Conservation (phyloP, 768 basidiomycete species). For the Asterophora parasitica region DNA sequence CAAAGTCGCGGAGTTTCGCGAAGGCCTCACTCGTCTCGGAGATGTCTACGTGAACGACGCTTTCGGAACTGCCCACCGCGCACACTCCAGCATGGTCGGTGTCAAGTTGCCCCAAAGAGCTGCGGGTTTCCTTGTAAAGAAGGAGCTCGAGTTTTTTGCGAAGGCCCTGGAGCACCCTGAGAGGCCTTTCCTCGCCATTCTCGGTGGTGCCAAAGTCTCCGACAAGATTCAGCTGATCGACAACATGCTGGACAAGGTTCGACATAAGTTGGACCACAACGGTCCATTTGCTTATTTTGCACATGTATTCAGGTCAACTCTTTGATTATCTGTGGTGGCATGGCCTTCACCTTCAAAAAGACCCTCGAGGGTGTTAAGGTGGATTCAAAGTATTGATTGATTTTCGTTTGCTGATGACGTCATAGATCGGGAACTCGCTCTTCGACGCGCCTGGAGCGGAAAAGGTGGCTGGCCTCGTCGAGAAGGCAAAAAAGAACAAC, state of each 20-base stretch:
- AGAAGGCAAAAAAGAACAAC: conserved; percentile 88
- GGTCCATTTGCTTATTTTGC: neutral
- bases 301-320: conserved; percentile 67
- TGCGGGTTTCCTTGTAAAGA: conserved; percentile 95
- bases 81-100: conserved; percentile 98
- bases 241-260: conserved; percentile 95
- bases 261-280: conserved; percentile 5
- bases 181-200: conserved; percentile 94
- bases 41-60: conserved; percentile 99
- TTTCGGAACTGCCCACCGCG: conserved; percentile 97
- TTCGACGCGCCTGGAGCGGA: conserved; percentile 87
- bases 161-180: conserved; percentile 95
- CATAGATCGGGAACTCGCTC: conserved; percentile 88
- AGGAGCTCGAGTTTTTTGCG: conserved; percentile 97
- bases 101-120: conserved; percentile 89
- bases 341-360: conserved; percentile 99
- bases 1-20: conserved; percentile 78
- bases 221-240: conserved; percentile 99
- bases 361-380: conserved; percentile 75
- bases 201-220: conserved; percentile 97
- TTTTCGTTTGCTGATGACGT: conserved; percentile 1
- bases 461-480: conserved; percentile 78
- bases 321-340: conserved; percentile 94
- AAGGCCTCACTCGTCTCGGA: conserved; percentile 84
- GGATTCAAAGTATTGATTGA: conserved; percentile 2